Evolutionary conservation across 202 grass and related monocot genomes (phyloP).

Genomic region (Saccharum hybrid): DNA sequence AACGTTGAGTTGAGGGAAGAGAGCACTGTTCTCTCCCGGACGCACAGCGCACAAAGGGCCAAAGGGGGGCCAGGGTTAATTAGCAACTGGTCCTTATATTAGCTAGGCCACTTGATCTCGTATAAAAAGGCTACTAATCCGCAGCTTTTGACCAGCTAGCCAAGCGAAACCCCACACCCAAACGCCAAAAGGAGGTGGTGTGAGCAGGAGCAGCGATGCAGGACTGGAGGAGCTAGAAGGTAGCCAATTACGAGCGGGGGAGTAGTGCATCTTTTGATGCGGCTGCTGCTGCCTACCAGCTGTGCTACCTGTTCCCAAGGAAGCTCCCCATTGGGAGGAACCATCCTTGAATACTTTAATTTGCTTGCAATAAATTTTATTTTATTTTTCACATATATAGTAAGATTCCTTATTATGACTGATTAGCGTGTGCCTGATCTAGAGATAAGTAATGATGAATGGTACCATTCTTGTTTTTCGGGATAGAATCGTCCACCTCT

Average conservation of each 20-base stretch:
- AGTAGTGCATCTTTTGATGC: conserved; percentile 49
- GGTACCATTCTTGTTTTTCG: not conserved
- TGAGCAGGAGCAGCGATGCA: conserved; percentile 15
- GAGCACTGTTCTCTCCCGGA: conserved; percentile 9
- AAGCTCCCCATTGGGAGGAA: conserved; percentile 36
- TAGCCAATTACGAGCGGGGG: not conserved
- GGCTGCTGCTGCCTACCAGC: not conserved
- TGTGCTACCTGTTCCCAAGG: conserved; percentile 18
- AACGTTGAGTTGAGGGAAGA: conserved; percentile 45
- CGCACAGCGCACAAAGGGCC: not conserved
- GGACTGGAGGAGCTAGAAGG: conserved; percentile 28
- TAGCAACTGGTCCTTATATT: not conserved
- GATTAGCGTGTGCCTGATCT: not conserved
- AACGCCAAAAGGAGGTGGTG: conserved; percentile 1
- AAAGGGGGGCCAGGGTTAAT: not conserved
- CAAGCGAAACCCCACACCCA: not conserved
- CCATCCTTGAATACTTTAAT: conserved; percentile 26
- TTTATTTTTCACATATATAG: not conserved
- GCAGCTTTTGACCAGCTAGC: conserved; percentile 7
- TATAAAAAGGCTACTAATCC: conserved; percentile 24
- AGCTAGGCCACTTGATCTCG: conserved; percentile 7
- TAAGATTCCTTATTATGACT: not conserved
- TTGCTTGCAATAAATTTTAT: not conserved
- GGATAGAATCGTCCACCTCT: not conserved
- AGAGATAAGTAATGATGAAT: not conserved